Evolutionary conservation across 345 rosid genomes (phyloP).

Genomic region (Aquilaria sinensis): DNA sequence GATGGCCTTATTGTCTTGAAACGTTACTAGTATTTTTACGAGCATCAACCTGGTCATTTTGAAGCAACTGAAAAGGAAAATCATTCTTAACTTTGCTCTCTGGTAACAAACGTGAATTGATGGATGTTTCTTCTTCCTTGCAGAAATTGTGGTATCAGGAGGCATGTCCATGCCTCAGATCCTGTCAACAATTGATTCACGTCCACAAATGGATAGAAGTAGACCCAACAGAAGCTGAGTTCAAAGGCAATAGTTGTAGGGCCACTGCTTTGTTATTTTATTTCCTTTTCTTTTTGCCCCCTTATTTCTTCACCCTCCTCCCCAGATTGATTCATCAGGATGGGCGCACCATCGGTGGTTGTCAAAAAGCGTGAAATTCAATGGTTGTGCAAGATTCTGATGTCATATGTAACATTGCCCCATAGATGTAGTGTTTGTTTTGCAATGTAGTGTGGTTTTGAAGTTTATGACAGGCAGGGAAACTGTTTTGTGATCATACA

Average conservation of each 20-base stretch:
- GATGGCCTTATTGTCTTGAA: background rate
- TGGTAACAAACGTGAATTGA: no score
- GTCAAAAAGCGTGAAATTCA: slow-evolving; percentile 10
- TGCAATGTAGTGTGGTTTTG: slow-evolving; percentile 16
- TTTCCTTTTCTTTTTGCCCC: background rate
- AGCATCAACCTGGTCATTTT: no score
- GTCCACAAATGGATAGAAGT: slow-evolving; percentile 51
- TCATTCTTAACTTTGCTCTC: no score
- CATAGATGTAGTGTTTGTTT: slow-evolving; percentile 30
- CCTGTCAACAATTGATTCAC: slow-evolving; percentile 57
- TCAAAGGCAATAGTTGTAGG: slow-evolving; percentile 31
- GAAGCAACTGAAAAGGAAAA: no score
- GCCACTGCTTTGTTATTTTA: slow-evolving; percentile 6
- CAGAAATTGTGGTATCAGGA: slow-evolving; percentile 97
- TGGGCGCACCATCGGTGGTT: background rate
- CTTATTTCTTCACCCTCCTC: slow-evolving; percentile 1
- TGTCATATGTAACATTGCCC: slow-evolving; percentile 21
- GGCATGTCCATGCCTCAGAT: slow-evolving; percentile 99
- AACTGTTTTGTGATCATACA: slow-evolving; percentile 4
- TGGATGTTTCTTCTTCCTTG: slow-evolving; percentile 15
- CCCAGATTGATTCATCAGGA: slow-evolving; percentile 9
- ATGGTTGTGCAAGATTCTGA: slow-evolving; percentile 10
- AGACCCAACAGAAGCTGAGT: slow-evolving; percentile 48
- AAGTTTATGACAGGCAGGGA: slow-evolving; percentile 1
- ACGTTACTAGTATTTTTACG: no score